Evolutionary conservation across 1,139 yeast genomes (phyloP).

Genomic region (Spencermartinsiella ligniputridi): DNA sequence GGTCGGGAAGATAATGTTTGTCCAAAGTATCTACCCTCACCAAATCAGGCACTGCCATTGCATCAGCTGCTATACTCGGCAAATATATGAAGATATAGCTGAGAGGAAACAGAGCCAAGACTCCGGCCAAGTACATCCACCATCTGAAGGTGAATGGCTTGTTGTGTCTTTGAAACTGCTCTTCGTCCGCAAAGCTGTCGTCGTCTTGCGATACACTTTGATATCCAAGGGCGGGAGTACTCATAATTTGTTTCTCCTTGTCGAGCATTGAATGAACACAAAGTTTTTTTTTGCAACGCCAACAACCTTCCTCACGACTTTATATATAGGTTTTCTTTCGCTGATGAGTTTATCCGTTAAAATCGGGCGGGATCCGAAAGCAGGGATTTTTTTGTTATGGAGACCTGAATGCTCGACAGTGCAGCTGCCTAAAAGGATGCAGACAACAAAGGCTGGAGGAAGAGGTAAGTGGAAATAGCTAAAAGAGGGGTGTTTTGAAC

Average conservation of each 20-base stretch:
- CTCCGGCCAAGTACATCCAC: neutral
- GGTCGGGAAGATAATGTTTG: slow-evolving; percentile 18
- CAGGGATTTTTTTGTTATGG: no score
- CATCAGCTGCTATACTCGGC: slow-evolving; percentile 12
- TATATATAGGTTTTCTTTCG: no score
- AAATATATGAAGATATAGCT: slow-evolving; percentile 19
- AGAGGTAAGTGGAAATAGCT: no score
- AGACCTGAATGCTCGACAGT: neutral
- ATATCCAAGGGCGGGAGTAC: neutral
- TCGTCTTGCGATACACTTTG: neutral
- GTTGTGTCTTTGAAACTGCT: neutral
- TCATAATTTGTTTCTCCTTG: neutral
- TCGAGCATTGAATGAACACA: neutral
- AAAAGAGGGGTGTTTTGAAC: no score
- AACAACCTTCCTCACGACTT: no score
- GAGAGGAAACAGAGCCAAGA: slow-evolving; percentile 11
- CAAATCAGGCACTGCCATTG: slow-evolving; percentile 23
- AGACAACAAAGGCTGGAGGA: no score
- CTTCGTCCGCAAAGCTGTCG: neutral
- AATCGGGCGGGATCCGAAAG: no score
- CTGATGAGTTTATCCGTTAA: no score
- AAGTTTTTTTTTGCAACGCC: no score
- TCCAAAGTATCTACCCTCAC: slow-evolving; percentile 18
- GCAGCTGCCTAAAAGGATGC: neutral
- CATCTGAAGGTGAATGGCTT: neutral